These are phyloP conservation scores for Fusarium nelsonii DNA, from an alignment of 2,329 filamentous ascomycete genomes.

Conservation along the genomic window DNA sequence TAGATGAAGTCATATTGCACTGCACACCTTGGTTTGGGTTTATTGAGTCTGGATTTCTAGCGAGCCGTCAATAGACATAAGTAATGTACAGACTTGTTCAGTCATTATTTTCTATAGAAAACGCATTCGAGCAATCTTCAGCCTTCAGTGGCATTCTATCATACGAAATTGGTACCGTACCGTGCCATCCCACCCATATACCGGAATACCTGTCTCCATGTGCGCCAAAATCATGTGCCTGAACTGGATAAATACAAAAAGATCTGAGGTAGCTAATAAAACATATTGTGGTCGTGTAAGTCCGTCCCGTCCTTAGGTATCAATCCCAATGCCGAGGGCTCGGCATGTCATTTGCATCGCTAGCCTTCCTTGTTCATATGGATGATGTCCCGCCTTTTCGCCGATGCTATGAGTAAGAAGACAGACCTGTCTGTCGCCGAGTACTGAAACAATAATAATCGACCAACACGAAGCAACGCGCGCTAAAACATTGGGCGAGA, in stretches of 20 bases:
- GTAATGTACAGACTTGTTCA: background rate
- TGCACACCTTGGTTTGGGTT: background rate
- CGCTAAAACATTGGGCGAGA: constrained; percentile 40
- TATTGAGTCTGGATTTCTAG: background rate
- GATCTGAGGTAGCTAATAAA: constrained; percentile 15
- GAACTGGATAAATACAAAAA: constrained; percentile 7
- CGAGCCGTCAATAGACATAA: background rate
- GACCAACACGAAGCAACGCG: constrained; percentile 41
- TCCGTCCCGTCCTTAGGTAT: constrained; percentile 26
- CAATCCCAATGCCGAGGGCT: constrained; percentile 22
- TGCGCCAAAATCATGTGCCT: constrained; percentile 25
- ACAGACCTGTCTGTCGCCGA: constrained; percentile 41
- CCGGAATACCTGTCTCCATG: constrained; percentile 13
- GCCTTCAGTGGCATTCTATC: constrained; percentile 9
- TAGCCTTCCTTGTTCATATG: constrained; percentile 25
- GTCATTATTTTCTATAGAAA: constrained; percentile 13
- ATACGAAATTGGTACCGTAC: background rate
- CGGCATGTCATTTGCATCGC: constrained; percentile 22
- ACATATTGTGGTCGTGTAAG: constrained; percentile 9
- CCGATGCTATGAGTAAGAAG: constrained; percentile 45
- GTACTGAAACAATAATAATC: constrained; percentile 21
- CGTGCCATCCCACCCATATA: constrained; percentile 3
- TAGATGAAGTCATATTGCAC: constrained; percentile 14
- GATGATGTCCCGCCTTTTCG: constrained; percentile 41
- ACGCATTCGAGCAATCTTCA: constrained; percentile 30